A percentile compares a stretch with the other conserved stretches of the same genome.
Evolutionary conservation across 768 basidiomycete genomes (phyloP).

Genomic region (Lyophyllum shimeji): DNA sequence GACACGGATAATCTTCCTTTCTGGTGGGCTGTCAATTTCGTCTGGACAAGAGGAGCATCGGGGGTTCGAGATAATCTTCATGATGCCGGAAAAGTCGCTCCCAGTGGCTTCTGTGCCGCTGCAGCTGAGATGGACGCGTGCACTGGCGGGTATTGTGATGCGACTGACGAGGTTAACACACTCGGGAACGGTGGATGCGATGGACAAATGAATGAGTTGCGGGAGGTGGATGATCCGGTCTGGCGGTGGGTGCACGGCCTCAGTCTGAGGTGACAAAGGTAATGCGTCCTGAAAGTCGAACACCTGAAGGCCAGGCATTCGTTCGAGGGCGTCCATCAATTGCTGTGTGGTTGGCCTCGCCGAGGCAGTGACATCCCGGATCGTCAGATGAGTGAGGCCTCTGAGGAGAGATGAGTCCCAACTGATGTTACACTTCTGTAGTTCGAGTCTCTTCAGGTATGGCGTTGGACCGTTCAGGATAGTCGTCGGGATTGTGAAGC

Average conservation of each 20-base stretch:
- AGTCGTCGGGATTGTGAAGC: constrained; percentile 22
- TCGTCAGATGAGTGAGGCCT: constrained; percentile 35
- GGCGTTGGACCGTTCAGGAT: constrained; percentile 33
- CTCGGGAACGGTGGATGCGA: constrained; percentile 21
- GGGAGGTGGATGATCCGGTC: constrained; percentile 21
- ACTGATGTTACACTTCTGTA: constrained; percentile 31
- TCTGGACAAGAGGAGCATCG: constrained; percentile 6
- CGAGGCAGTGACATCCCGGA: constrained; percentile 25
- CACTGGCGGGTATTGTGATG: constrained; percentile 19
- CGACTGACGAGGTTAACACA: constrained; percentile 25
- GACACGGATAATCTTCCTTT: constrained; percentile 11
- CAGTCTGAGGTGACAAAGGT: constrained; percentile 22
- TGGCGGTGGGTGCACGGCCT: neutral
- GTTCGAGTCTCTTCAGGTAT: constrained; percentile 33
- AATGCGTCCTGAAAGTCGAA: constrained; percentile 36
- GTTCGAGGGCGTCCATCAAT: constrained; percentile 30
- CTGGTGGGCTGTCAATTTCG: constrained; percentile 6
- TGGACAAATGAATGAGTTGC: constrained; percentile 19
- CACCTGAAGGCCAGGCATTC: constrained; percentile 31
- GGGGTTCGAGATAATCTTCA: constrained; percentile 14
- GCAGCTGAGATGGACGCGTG: constrained; percentile 19
- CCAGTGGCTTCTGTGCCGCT: constrained; percentile 15
- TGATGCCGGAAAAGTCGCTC: constrained; percentile 19
- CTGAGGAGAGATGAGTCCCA: constrained; percentile 35
- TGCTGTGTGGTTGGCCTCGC: constrained; percentile 29